Conservation (phyloP, 2,329 filamentous ascomycete genomes). For the Colletotrichum tanaceti region DNA sequence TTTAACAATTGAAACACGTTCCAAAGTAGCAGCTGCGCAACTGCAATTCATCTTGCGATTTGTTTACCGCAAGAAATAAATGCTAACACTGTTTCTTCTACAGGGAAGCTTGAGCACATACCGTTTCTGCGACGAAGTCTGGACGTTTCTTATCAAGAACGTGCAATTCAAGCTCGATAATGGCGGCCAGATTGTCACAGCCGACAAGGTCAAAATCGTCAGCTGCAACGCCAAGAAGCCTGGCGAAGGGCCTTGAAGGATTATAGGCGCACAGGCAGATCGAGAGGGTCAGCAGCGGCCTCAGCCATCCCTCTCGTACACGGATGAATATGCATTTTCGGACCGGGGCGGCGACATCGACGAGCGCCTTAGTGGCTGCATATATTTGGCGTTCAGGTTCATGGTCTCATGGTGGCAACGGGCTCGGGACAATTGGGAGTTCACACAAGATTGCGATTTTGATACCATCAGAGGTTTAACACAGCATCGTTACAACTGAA, state of each 20-base stretch:
- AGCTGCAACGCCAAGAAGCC: conserved; percentile 90
- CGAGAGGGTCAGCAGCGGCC: neutral
- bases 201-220: conserved; percentile 98
- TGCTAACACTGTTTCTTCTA: conserved; percentile 14
- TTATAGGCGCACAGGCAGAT: neutral
- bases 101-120: conserved; percentile 98
- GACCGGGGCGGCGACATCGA: conserved; percentile 13
- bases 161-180: conserved; percentile 99
- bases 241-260: conserved; percentile 51
- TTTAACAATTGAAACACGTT: neutral
- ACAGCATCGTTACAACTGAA: conserved; percentile 21
- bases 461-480: conserved; percentile 36
- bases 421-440: conserved; percentile 29
- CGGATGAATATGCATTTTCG: conserved; percentile 23
- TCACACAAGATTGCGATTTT: conserved; percentile 34
- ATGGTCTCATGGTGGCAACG: conserved; percentile 21
- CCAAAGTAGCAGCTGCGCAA: neutral
- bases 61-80: neutral
- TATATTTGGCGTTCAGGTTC: conserved; percentile 36
- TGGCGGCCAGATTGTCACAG: conserved; percentile 75
- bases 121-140: conserved; percentile 99
- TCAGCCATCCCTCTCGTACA: conserved; percentile 15
- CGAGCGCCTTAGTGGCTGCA: conserved; percentile 32
- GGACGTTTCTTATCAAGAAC: conserved; percentile 99
- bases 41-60: neutral